Conservation (phyloP, 495 filamentous ascomycete species). For the Neurospora tetrasperma region DNA sequence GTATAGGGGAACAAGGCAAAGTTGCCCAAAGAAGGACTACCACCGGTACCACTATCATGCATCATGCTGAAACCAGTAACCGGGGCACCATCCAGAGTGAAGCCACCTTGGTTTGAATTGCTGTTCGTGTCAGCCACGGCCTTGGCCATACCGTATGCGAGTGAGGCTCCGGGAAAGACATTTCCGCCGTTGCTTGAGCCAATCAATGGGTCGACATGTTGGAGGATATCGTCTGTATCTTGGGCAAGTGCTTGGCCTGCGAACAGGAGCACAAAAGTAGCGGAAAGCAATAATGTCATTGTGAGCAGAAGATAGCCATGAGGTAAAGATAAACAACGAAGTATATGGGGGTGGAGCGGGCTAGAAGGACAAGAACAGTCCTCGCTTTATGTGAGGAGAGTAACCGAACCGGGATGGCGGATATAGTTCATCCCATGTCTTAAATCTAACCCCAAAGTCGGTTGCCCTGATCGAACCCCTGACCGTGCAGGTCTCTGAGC, state of each 20-base stretch:
- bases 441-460: neutral
- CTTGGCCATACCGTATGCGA: slow-evolving; percentile 72
- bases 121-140: slow-evolving; percentile 61
- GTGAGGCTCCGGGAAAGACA: slow-evolving; percentile 64
- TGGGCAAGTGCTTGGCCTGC: slow-evolving; percentile 1
- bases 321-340: neutral
- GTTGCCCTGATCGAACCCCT: neutral
- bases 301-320: neutral
- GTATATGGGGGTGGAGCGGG: no score
- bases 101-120: slow-evolving; percentile 60
- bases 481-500: neutral
- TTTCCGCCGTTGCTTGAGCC: slow-evolving; percentile 55
- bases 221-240: slow-evolving; percentile 27
- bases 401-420: neutral
- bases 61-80: slow-evolving; percentile 58
- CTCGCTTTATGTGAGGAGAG: neutral
- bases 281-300: slow-evolving; percentile 4
- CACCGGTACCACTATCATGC: slow-evolving; percentile 68
- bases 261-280: slow-evolving; percentile 7
- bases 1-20: slow-evolving; percentile 64
- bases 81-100: slow-evolving; percentile 49
- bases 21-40: slow-evolving; percentile 58
- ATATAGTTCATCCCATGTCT: neutral
- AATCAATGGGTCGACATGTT: slow-evolving; percentile 46
- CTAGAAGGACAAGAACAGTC: neutral